Evolutionary conservation across 225 moss, liverwort and hornwort species (phyloP).

Genomic region (Anthoceros angustus): DNA sequence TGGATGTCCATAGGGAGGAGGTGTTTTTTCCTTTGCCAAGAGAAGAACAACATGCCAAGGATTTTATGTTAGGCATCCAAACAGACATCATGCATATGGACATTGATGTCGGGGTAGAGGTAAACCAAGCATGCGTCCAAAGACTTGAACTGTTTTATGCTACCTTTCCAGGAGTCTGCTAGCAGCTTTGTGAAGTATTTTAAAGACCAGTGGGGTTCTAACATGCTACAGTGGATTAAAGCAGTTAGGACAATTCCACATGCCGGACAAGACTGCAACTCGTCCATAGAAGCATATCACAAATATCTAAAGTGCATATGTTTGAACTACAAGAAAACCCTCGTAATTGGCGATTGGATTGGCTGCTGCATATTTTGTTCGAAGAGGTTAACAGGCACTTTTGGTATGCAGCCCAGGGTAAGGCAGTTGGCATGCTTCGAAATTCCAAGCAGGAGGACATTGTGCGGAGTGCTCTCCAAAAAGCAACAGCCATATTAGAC

Average conservation of each 20-base stretch:
- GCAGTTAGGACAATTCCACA: neutral
- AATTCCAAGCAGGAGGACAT: neutral
- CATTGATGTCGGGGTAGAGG: neutral
- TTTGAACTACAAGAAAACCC: neutral
- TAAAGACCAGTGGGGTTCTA: neutral
- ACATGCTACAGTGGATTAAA: neutral
- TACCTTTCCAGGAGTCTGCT: neutral
- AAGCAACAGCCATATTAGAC: neutral
- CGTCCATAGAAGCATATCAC: neutral
- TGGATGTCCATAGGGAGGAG: neutral
- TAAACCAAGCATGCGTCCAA: neutral
- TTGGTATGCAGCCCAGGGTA: neutral
- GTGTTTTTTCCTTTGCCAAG: neutral
- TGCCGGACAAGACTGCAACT: neutral
- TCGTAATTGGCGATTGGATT: neutral
- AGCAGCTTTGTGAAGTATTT: slow-evolving; percentile 1
- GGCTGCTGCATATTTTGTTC: neutral
- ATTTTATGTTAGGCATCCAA: slow-evolving; percentile 1
- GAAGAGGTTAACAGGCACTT: too few relatives aligned
- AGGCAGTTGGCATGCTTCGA: neutral
- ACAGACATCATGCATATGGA: neutral
- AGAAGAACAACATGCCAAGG: neutral
- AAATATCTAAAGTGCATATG: neutral
- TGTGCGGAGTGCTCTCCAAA: neutral
- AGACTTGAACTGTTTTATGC: neutral